These are phyloP conservation scores for Melanomma pulvis-pyrius DNA, from an alignment of 495 filamentous ascomycete genomes.

Conservation along the genomic window DNA sequence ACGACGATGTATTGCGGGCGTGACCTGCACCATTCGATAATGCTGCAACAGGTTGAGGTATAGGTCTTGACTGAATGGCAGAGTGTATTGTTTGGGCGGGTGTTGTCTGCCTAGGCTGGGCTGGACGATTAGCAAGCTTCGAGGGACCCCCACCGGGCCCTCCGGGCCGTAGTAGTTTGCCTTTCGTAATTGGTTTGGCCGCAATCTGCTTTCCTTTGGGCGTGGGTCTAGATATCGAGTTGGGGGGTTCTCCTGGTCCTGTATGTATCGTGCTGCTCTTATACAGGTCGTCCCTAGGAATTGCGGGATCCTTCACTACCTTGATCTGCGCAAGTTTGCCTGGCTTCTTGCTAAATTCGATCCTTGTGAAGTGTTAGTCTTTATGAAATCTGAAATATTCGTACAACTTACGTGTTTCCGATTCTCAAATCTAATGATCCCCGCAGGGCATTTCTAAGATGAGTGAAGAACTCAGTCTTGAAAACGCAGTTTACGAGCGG, in stretches of 20 bases:
- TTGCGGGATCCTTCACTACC: slow-evolving; percentile 79
- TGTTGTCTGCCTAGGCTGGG: slow-evolving; percentile 45
- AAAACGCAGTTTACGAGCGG: slow-evolving; percentile 88
- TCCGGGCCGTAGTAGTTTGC: slow-evolving; percentile 87
- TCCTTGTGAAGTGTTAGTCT: slow-evolving; percentile 51
- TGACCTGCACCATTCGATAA: slow-evolving; percentile 52
- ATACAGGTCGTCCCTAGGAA: slow-evolving; percentile 77
- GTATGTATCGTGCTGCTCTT: slow-evolving; percentile 93
- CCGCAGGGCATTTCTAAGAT: slow-evolving; percentile 73
- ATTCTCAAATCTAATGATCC: slow-evolving; percentile 83
- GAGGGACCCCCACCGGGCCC: slow-evolving; percentile 82
- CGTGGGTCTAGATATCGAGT: slow-evolving; percentile 79
- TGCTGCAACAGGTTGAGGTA: slow-evolving; percentile 55
- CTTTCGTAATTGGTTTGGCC: slow-evolving; percentile 84
- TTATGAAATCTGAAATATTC: not conserved
- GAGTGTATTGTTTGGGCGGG: slow-evolving; percentile 6
- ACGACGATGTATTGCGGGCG: slow-evolving; percentile 54
- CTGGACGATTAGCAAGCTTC: slow-evolving; percentile 60
- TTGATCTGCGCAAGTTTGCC: slow-evolving; percentile 88
- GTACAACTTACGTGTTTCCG: slow-evolving; percentile 58
- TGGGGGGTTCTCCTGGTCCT: slow-evolving; percentile 77
- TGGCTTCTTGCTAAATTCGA: slow-evolving; percentile 98
- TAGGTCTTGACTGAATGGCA: slow-evolving; percentile 36
- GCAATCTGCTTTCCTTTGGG: slow-evolving; percentile 82
- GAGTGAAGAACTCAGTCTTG: slow-evolving; percentile 97